phyloP scores from a whole-genome alignment of 2,329 filamentous ascomycete species.

The Microsporum ferrugineum region DNA sequence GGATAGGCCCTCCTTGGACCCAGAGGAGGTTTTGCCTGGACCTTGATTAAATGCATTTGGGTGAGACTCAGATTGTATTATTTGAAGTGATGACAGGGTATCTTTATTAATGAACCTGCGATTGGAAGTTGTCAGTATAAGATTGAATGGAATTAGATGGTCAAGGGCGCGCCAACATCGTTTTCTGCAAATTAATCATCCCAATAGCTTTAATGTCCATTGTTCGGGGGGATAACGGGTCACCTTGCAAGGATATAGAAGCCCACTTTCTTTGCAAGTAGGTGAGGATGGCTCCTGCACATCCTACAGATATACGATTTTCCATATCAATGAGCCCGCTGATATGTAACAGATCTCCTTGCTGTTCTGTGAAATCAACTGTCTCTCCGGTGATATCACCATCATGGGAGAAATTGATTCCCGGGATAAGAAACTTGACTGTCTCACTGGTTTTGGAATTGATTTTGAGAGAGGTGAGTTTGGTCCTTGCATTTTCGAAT shows the following conservation, averaged over 20 bases:
- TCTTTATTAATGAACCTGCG: conserved; percentile 71
- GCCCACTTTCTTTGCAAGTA: conserved; percentile 61
- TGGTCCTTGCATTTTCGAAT: conserved; percentile 54
- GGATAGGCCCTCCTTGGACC: conserved; percentile 69
- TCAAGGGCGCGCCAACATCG: conserved; percentile 39
- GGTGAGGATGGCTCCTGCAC: conserved; percentile 73
- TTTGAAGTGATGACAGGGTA: conserved; percentile 70
- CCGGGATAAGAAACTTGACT: conserved; percentile 51
- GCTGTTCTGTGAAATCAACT: conserved; percentile 42
- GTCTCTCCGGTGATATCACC: conserved; percentile 31
- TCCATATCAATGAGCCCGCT: conserved; percentile 63
- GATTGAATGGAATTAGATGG: background rate
- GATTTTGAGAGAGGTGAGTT: conserved; percentile 49
- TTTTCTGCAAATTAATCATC: conserved; percentile 59
- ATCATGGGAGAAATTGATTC: conserved; percentile 39
- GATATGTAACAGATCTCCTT: conserved; percentile 56
- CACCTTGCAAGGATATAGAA: conserved; percentile 51
- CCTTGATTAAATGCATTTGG: conserved; percentile 71
- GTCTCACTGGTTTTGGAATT: conserved; percentile 38
- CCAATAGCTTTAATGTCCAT: conserved; percentile 55
- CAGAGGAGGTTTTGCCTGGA: conserved; percentile 47
- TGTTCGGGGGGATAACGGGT: conserved; percentile 41
- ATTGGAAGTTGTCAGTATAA: conserved; percentile 19
- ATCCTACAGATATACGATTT: conserved; percentile 63
- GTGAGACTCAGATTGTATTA: conserved; percentile 70